These are phyloP conservation scores for Hypoxylon sp. DNA, from an alignment of 2,329 filamentous ascomycete genomes.

Conservation along the genomic window DNA sequence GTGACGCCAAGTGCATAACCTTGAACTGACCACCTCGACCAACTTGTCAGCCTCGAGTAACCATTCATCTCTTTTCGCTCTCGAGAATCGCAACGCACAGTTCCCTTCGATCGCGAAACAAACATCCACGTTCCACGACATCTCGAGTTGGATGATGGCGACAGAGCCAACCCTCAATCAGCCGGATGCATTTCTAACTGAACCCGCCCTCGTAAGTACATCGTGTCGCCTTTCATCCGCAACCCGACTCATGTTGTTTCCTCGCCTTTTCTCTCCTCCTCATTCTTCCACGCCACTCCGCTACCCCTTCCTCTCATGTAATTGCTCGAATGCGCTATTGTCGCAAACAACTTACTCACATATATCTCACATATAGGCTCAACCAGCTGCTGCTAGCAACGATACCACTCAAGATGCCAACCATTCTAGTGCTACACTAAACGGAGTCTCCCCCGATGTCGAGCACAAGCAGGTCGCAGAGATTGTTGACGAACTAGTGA, in stretches of 20 bases:
- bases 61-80: conserved; percentile 22
- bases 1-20: conserved; percentile 49
- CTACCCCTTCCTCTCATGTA: conserved; percentile 2
- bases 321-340: conserved; percentile 24
- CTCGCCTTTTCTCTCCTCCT: conserved; percentile 9
- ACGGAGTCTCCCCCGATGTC: conserved; percentile 68
- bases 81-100: conserved; percentile 33
- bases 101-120: conserved; percentile 43
- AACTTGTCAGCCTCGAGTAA: conserved; percentile 37
- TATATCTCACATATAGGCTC: conserved; percentile 38
- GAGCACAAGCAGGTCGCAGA: conserved; percentile 71
- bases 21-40: conserved; percentile 46
- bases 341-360: conserved; percentile 29
- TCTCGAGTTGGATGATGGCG: conserved; percentile 55
- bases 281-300: conserved; percentile 5
- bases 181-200: conserved; percentile 55
- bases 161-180: conserved; percentile 54
- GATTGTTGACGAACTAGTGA: conserved; percentile 70
- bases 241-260: conserved; percentile 5
- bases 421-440: conserved; percentile 61
- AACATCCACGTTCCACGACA: conserved; percentile 43
- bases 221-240: conserved; percentile 17
- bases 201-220: conserved; percentile 54
- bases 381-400: conserved; percentile 57
- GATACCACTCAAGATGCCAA: conserved; percentile 63